These are phyloP conservation scores for Eucalyptus curtisii DNA, from an alignment of 345 rosid genomes.

Conservation along the genomic window DNA sequence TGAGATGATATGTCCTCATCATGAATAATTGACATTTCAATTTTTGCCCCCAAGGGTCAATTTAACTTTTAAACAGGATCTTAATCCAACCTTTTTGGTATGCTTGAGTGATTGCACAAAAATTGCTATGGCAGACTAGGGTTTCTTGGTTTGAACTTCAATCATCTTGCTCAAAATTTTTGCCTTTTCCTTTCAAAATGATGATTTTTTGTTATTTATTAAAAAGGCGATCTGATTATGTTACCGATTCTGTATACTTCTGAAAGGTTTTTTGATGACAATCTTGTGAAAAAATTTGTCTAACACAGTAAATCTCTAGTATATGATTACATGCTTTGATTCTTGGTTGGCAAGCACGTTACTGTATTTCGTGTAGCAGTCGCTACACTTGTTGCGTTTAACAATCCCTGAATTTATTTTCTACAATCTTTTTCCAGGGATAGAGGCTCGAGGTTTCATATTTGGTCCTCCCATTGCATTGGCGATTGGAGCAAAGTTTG, in stretches of 20 bases:
- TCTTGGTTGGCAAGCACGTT: background rate
- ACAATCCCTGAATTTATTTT: background rate
- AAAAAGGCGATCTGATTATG: background rate
- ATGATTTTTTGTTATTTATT: background rate
- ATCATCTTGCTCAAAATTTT: background rate
- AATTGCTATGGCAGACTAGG: background rate
- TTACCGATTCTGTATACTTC: background rate
- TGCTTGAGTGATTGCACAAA: background rate
- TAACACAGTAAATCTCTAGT: background rate
- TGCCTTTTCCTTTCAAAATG: background rate
- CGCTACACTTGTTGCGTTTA: background rate
- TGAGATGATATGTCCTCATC: background rate
- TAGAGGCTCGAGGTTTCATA: slow-evolving; percentile 93
- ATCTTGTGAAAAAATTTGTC: background rate
- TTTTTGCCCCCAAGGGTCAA: background rate
- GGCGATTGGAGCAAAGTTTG: slow-evolving; percentile 98
- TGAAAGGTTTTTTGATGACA: background rate
- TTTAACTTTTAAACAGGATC: background rate
- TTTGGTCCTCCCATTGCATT: slow-evolving; percentile 96
- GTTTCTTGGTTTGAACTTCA: background rate
- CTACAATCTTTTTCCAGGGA: slow-evolving; percentile 31
- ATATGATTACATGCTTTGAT: background rate
- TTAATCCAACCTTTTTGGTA: background rate
- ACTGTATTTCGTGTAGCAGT: background rate
- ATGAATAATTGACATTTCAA: background rate